Percentiles rank a stretch among this genome's conserved stretches.
phyloP scores from a whole-genome alignment of 78 protist genomes.

The Dictyostelium purpureum region DNA sequence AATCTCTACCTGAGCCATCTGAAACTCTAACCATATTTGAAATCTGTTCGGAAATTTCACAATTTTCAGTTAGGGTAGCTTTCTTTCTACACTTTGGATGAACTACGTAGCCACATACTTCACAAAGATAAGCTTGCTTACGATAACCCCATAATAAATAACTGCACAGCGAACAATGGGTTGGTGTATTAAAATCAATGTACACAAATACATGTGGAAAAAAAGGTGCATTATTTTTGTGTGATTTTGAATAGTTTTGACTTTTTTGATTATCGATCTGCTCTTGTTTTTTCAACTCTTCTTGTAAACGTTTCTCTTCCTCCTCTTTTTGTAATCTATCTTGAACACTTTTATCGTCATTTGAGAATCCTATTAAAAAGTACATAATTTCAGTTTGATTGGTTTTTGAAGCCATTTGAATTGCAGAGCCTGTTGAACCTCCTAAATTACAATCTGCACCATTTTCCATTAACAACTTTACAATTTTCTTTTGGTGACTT shows the following conservation, averaged over 20 bases:
- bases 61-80: conserved; percentile 46
- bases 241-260: neutral
- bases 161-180: conserved; percentile 44
- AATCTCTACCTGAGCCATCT: no score
- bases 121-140: conserved; percentile 58
- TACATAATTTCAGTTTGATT: conserved; percentile 21
- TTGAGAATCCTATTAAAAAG: conserved; percentile 17
- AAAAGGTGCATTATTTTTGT: neutral
- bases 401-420: conserved; percentile 20
- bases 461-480: conserved; percentile 16
- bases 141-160: conserved; percentile 55
- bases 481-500: conserved; percentile 33
- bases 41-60: no score
- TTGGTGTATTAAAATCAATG: conserved; percentile 52
- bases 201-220: conserved; percentile 61
- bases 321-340: neutral
- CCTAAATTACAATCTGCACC: conserved; percentile 56
- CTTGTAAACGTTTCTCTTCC: neutral
- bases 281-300: neutral
- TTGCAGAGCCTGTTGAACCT: conserved; percentile 41
- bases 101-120: conserved; percentile 47
- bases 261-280: neutral
- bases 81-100: conserved; percentile 67
- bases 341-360: neutral
- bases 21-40: no score